Base-by-base conservation (phyloP, 768 basidiomycete species). In the Pholiota molesta region DNA sequence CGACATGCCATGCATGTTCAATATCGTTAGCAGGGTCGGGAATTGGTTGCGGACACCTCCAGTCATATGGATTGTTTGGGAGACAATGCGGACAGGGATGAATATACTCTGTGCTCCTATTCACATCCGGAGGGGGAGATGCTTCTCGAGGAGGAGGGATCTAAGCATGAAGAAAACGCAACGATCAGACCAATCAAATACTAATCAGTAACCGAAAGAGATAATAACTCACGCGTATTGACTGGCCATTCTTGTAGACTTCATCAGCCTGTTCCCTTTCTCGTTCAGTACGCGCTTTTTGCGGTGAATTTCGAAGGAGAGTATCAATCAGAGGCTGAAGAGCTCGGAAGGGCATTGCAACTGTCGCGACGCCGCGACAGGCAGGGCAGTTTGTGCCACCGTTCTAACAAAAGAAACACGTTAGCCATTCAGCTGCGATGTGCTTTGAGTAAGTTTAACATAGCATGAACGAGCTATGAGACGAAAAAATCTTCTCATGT, bases 231-330 rank as follows among this genome's bases (percentile, higher is more conserved):
- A 93, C 92, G 69, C 88, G 81, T 73, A 94, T 79, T 26, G 81
- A 78, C 31, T 80, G 73, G 2, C 89, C 89, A 29, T 78, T 70
- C 61, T 80, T 83, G 68, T 94, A 95, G 26, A 94, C 75, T 60
- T 92, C 91, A 67, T 95, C 93, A 3, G 93, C 93, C 74, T 95
- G 93, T 60, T 83, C 79, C 21, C 87, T 84, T 71, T 95, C 93
- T 40, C 88, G 78, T 68, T 84, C 84, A 35, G 88, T 76, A 51
- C 93, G 87, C 51, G 81, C 81, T 69, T 83, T 86, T 37, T 86
- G 82, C 14, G 93, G 93, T 16, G 86, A 87, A 42, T 79, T 76
- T n/a, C 89, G 89, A 33, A 93, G 77, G 28, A 95, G 75, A 7
- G 87, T 74, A 68, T 94, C 91, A 59, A 94, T 74, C 65, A 94